phyloP scores from a whole-genome alignment of 805 yeast species.

The Sungouiozyma ichnusensis region DNA sequence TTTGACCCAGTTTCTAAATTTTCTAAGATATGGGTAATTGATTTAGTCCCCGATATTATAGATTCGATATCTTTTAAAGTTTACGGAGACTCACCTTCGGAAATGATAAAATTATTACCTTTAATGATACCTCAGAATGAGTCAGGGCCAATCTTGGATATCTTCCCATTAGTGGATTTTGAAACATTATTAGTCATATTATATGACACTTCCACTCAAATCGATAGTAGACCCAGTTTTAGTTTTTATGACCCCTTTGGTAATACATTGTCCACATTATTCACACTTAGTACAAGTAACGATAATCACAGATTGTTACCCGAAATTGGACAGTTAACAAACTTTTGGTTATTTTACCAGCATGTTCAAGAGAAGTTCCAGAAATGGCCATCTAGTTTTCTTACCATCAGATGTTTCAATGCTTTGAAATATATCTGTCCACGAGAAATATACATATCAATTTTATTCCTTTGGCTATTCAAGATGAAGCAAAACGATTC shows the following conservation, averaged over 20 bases:
- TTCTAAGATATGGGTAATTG: constrained; percentile 40
- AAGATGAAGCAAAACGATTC: constrained; percentile 4
- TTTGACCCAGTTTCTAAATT: constrained; percentile 35
- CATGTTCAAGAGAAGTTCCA: background rate
- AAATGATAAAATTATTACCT: constrained; percentile 12
- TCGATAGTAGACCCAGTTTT: constrained; percentile 24
- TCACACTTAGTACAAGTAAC: background rate
- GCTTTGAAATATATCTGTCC: constrained; percentile 16
- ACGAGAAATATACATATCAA: constrained; percentile 7
- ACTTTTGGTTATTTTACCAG: background rate
- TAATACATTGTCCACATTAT: constrained; percentile 16
- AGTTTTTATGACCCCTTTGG: constrained; percentile 24
- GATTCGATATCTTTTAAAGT: constrained; percentile 19
- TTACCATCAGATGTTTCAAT: constrained; percentile 11
- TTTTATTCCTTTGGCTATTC: constrained; percentile 19
- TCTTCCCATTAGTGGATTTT: background rate
- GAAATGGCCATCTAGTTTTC: background rate
- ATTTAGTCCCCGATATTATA: constrained; percentile 17
- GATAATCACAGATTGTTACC: background rate
- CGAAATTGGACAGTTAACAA: background rate
- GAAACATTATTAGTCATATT: background rate
- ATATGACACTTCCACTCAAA: background rate
- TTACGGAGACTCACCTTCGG: constrained; percentile 21
- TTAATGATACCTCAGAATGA: background rate
- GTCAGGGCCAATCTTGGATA: background rate